Conservation (phyloP, 1,139 yeast species). For the Sugiyamaella grinbergsii region DNA sequence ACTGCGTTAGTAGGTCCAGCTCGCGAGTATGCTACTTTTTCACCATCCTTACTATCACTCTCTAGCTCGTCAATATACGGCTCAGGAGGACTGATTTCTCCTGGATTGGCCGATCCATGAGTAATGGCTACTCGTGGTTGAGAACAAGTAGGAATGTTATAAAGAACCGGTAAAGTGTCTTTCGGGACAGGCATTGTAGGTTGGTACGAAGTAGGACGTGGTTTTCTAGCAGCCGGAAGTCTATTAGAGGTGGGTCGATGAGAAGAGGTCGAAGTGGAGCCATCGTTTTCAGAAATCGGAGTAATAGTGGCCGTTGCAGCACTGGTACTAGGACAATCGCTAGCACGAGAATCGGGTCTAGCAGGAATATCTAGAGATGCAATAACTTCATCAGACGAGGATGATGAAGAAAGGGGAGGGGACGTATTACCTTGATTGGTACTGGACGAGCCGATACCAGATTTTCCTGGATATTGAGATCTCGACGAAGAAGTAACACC, state of each 20-base stretch:
- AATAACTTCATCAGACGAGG: slow-evolving; percentile 32
- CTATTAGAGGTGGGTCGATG: slow-evolving; percentile 22
- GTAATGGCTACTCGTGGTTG: slow-evolving; percentile 43
- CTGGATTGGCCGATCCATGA: slow-evolving; percentile 42
- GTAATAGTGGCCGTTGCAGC: slow-evolving; percentile 22
- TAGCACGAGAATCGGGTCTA: slow-evolving; percentile 20
- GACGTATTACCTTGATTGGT: slow-evolving; percentile 11
- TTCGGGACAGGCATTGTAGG: slow-evolving; percentile 30
- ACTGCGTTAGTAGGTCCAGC: too few species aligned
- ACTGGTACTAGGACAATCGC: slow-evolving; percentile 5
- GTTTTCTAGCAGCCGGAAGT: slow-evolving; percentile 41
- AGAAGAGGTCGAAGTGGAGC: slow-evolving; percentile 20
- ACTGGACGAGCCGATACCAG: not conserved
- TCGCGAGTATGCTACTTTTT: slow-evolving; percentile 1
- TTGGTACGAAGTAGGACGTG: slow-evolving; percentile 46
- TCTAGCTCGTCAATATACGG: slow-evolving; percentile 9
- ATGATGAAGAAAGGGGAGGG: slow-evolving; percentile 24
- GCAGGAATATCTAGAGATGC: slow-evolving; percentile 33
- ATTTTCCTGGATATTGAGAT: slow-evolving; percentile 19
- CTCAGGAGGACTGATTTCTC: slow-evolving; percentile 37
- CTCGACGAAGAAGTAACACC: slow-evolving; percentile 27
- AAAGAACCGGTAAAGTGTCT: slow-evolving; percentile 9
- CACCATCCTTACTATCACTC: not conserved
- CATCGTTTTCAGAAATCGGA: slow-evolving; percentile 24
- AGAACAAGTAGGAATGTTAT: slow-evolving; percentile 37